These are phyloP conservation scores for Aristolochia californica DNA, from an alignment of 164 flowering plant genomes.

Conservation along the genomic window DNA sequence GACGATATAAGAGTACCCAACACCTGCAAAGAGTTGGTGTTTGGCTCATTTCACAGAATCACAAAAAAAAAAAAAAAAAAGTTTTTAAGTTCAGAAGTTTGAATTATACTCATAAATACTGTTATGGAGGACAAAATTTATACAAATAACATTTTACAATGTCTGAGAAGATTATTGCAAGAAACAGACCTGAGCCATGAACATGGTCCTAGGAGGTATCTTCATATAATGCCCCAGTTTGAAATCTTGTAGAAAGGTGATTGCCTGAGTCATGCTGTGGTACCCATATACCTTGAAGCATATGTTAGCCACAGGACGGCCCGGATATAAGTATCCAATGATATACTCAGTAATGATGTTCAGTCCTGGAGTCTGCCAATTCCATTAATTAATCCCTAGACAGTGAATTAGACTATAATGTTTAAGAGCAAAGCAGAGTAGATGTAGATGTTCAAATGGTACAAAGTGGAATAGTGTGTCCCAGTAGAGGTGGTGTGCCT, in stretches of 20 bases:
- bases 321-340: constrained; percentile 79
- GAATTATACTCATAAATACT: neutral
- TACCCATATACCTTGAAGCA: constrained; percentile 93
- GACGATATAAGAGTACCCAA: constrained; percentile 64
- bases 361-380: constrained; percentile 54
- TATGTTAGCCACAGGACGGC: constrained; percentile 81
- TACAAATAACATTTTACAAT: neutral
- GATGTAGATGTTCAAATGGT: neutral
- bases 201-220: constrained; percentile 89
- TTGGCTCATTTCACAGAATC: neutral
- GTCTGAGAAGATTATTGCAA: neutral
- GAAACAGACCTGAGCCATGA: constrained; percentile 71
- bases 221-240: constrained; percentile 99
- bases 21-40: constrained; percentile 26
- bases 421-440: neutral
- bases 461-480: no score
- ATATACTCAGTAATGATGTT: constrained; percentile 78
- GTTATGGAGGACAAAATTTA: neutral
- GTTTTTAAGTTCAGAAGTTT: neutral
- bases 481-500: no score
- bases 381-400: no score
- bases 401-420: no score
- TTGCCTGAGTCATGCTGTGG: constrained; percentile 75
- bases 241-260: constrained; percentile 83
- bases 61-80: no score